Conservation (phyloP, 176 grass and related monocot genomes). For the Musa troglodytarum region DNA sequence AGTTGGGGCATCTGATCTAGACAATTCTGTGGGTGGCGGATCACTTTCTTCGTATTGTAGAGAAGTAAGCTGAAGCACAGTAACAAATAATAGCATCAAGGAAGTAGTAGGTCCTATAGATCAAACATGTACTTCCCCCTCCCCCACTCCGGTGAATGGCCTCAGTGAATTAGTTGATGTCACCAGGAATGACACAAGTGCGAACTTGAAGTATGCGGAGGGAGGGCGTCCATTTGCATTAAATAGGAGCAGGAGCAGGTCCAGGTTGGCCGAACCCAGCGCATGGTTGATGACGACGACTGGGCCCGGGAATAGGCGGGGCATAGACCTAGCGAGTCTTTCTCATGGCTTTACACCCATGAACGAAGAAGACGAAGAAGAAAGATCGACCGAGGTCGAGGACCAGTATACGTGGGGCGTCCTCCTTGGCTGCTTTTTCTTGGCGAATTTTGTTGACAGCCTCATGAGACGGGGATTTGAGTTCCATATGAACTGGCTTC, state of each 20-base stretch:
- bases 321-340: too few species aligned
- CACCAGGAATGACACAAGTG: not conserved
- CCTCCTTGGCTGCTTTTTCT: not conserved
- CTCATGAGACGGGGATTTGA: constrained; percentile 1
- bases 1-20: not conserved
- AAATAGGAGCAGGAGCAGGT: not conserved
- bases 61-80: not conserved
- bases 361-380: too few species aligned
- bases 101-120: not conserved
- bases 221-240: not conserved
- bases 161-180: not conserved
- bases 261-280: not conserved
- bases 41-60: not conserved
- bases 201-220: not conserved
- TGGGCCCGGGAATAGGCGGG: not conserved
- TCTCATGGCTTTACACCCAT: too few species aligned
- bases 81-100: not conserved
- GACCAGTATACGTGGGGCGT: not conserved
- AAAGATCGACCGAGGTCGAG: not conserved
- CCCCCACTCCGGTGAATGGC: not conserved
- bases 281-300: not conserved
- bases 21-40: not conserved
- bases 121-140: not conserved
- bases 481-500: constrained; percentile 1
- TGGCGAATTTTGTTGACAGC: constrained; percentile 1